These are phyloP conservation scores for Pichia kluyveri DNA, from an alignment of 805 yeast species.

Conservation along the genomic window DNA sequence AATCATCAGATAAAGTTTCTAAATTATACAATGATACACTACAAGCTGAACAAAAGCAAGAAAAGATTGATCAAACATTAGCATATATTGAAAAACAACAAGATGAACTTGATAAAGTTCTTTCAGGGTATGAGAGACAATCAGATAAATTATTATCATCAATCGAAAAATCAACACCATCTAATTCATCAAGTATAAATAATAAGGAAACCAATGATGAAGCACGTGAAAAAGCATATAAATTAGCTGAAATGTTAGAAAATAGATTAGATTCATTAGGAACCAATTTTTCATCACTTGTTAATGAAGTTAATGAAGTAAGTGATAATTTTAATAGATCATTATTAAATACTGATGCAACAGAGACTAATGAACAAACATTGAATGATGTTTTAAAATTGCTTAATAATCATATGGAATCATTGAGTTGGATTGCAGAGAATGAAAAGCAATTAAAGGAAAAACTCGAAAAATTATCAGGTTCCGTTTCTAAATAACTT, in stretches of 20 bases:
- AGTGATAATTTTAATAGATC: conserved; percentile 72
- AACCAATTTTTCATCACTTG: conserved; percentile 62
- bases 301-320: conserved; percentile 74
- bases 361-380: conserved; percentile 26
- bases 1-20: conserved; percentile 78
- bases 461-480: conserved; percentile 41
- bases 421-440: conserved; percentile 78
- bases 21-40: conserved; percentile 68
- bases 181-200: not conserved
- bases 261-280: conserved; percentile 75
- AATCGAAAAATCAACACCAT: conserved; percentile 17
- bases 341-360: conserved; percentile 24
- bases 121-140: conserved; percentile 76
- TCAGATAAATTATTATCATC: conserved; percentile 42
- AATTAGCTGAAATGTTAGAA: conserved; percentile 76
- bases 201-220: conserved; percentile 51
- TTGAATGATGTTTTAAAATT: conserved; percentile 68
- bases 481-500: not conserved
- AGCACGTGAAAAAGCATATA: conserved; percentile 83
- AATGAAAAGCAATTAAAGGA: conserved; percentile 60
- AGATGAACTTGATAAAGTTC: conserved; percentile 74
- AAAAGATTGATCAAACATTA: conserved; percentile 78
- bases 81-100: conserved; percentile 86
- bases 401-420: conserved; percentile 81
- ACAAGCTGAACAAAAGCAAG: conserved; percentile 78